These are phyloP conservation scores for Podospora sp. DNA, from an alignment of 495 filamentous ascomycete species.

Conservation along the genomic window DNA sequence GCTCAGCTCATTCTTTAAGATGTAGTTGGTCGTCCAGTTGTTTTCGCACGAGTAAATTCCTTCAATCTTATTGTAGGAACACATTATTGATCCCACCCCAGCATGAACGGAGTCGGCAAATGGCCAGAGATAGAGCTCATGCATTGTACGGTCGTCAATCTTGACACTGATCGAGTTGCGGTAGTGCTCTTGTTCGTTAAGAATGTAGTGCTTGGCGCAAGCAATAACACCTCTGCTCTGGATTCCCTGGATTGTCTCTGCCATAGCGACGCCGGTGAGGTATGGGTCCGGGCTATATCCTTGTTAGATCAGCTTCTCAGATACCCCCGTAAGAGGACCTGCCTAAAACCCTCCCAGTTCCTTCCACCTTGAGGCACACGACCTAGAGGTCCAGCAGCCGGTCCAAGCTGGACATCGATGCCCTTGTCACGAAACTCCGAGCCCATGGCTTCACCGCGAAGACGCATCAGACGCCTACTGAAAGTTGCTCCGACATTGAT, in stretches of 20 bases:
- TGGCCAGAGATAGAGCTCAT: slow-evolving; percentile 73
- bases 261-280: slow-evolving; percentile 57
- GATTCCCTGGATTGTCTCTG: slow-evolving; percentile 57
- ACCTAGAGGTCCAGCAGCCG: slow-evolving; percentile 56
- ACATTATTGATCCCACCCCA: slow-evolving; percentile 64
- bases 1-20: slow-evolving; percentile 56
- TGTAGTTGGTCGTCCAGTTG: slow-evolving; percentile 49
- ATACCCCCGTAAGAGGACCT: slow-evolving; percentile 3
- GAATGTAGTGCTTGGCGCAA: slow-evolving; percentile 61
- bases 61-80: slow-evolving; percentile 61
- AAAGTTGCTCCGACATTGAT: slow-evolving; percentile 76
- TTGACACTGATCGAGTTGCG: slow-evolving; percentile 49
- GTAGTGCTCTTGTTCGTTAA: slow-evolving; percentile 51
- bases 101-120: slow-evolving; percentile 66
- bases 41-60: slow-evolving; percentile 49
- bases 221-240: slow-evolving; percentile 61
- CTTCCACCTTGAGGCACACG: slow-evolving; percentile 63
- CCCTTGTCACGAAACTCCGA: slow-evolving; percentile 66
- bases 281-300: slow-evolving; percentile 58
- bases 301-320: background rate
- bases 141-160: slow-evolving; percentile 66
- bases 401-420: slow-evolving; percentile 56
- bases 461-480: slow-evolving; percentile 64
- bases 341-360: slow-evolving; percentile 65
- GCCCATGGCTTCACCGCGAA: slow-evolving; percentile 59